Evolutionary conservation across 2,329 filamentous ascomycete species (phyloP).

Genomic region (Botrytis medusae): DNA sequence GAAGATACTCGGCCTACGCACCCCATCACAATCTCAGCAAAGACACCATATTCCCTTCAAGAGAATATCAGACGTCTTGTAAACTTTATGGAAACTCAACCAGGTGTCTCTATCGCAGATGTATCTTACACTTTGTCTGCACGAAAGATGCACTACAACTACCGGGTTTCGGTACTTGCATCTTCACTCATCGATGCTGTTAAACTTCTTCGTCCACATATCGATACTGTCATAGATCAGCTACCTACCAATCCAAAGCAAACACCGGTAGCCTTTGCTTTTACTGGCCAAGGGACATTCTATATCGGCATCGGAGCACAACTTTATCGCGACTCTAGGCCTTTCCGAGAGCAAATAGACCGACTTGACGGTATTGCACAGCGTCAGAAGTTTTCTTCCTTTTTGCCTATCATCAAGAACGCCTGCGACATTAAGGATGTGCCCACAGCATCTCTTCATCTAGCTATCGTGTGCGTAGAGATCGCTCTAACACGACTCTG

Average conservation of each 20-base stretch:
- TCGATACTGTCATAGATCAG: constrained; percentile 42
- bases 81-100: constrained; percentile 30
- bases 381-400: constrained; percentile 34
- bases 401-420: constrained; percentile 42
- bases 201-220: neutral
- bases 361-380: constrained; percentile 26
- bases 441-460: neutral
- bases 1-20: constrained; percentile 48
- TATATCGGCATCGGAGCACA: neutral
- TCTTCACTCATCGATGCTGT: neutral
- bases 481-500: constrained; percentile 51
- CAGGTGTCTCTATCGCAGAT: constrained; percentile 31
- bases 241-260: constrained; percentile 39
- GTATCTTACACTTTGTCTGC: constrained; percentile 38
- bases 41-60: constrained; percentile 32
- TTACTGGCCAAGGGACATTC: constrained; percentile 11
- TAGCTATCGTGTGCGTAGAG: constrained; percentile 4
- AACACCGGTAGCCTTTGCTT: constrained; percentile 35
- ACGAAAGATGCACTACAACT: constrained; percentile 59
- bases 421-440: neutral
- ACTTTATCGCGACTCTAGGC: neutral
- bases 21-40: constrained; percentile 51
- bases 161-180: constrained; percentile 46
- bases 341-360: neutral
- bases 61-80: constrained; percentile 31